Conservation (phyloP, 495 filamentous ascomycete species). For the Emericellopsis terricola region DNA sequence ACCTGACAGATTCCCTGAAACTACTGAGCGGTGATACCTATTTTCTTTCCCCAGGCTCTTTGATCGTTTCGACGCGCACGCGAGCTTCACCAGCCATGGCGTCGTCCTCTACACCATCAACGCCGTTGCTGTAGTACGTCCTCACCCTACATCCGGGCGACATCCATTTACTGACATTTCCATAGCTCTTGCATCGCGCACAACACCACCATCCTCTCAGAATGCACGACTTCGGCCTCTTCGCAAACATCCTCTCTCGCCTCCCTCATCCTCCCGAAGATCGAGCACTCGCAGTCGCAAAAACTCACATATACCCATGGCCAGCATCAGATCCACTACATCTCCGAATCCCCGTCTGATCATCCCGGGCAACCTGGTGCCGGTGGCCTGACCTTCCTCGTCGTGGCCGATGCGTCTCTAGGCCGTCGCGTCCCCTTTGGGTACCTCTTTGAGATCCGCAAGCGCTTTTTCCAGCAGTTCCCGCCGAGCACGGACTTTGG, state of each 20-base stretch:
- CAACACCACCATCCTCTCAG: conserved; percentile 76
- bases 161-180: conserved; percentile 8
- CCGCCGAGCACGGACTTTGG: conserved; percentile 52
- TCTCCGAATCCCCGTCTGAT: conserved; percentile 63
- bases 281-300: conserved; percentile 59
- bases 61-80: too few species aligned
- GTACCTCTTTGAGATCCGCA: conserved; percentile 81
- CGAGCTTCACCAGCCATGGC: conserved; percentile 52
- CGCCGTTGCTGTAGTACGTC: conserved; percentile 64
- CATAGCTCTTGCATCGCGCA: conserved; percentile 77
- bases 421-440: conserved; percentile 83
- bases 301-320: conserved; percentile 92
- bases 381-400: conserved; percentile 70
- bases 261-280: conserved; percentile 90
- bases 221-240: conserved; percentile 68
- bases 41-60: too few species aligned
- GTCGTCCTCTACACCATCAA: conserved; percentile 59
- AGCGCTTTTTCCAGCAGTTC: conserved; percentile 66
- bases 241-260: conserved; percentile 67
- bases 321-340: conserved; percentile 86
- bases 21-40: too few species aligned
- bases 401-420: conserved; percentile 57
- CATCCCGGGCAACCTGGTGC: conserved; percentile 34
- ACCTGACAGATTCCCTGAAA: too few species aligned
- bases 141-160: not conserved